Conservation (phyloP, 2,329 filamentous ascomycete species). For the Domatiomyces catenatus region DNA sequence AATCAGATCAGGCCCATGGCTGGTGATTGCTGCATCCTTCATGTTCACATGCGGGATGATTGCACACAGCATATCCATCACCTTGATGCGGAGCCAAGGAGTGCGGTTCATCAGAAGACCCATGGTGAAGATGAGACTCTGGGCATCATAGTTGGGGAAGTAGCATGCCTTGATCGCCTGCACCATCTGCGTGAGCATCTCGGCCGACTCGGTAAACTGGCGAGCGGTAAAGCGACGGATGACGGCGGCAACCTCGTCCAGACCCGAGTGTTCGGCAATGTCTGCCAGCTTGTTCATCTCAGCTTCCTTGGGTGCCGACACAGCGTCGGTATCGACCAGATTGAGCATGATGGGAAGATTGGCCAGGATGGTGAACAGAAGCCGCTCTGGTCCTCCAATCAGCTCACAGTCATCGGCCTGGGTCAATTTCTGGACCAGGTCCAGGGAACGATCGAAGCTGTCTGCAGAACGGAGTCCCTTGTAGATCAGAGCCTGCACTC, state of each 20-base stretch:
- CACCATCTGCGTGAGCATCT: slow-evolving; percentile 62
- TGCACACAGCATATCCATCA: slow-evolving; percentile 75
- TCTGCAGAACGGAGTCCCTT: slow-evolving; percentile 80
- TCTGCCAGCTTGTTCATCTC: slow-evolving; percentile 57
- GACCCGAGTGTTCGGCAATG: slow-evolving; percentile 57
- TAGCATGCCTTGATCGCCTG: slow-evolving; percentile 61
- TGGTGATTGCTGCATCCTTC: slow-evolving; percentile 75
- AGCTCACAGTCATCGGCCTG: slow-evolving; percentile 63
- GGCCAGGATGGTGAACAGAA: slow-evolving; percentile 78
- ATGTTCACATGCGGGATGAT: slow-evolving; percentile 86
- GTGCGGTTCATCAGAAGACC: slow-evolving; percentile 78
- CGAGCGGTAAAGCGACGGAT: slow-evolving; percentile 33
- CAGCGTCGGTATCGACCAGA: slow-evolving; percentile 30
- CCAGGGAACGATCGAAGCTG: slow-evolving; percentile 63
- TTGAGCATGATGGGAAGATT: slow-evolving; percentile 77
- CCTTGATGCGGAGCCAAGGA: slow-evolving; percentile 81
- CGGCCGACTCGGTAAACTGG: slow-evolving; percentile 51
- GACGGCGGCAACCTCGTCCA: slow-evolving; percentile 24
- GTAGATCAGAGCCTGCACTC: slow-evolving; percentile 70
- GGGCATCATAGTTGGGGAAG: slow-evolving; percentile 68
- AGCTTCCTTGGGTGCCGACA: slow-evolving; percentile 17
- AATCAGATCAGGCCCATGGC: slow-evolving; percentile 85
- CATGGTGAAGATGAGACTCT: slow-evolving; percentile 76
- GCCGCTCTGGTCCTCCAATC: slow-evolving; percentile 63
- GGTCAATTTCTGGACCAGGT: slow-evolving; percentile 63